Percentiles rank a stretch among this genome's conserved stretches.
Evolutionary conservation across 2,329 filamentous ascomycete species (phyloP).

Genomic region (Zymoseptoria brevis): DNA sequence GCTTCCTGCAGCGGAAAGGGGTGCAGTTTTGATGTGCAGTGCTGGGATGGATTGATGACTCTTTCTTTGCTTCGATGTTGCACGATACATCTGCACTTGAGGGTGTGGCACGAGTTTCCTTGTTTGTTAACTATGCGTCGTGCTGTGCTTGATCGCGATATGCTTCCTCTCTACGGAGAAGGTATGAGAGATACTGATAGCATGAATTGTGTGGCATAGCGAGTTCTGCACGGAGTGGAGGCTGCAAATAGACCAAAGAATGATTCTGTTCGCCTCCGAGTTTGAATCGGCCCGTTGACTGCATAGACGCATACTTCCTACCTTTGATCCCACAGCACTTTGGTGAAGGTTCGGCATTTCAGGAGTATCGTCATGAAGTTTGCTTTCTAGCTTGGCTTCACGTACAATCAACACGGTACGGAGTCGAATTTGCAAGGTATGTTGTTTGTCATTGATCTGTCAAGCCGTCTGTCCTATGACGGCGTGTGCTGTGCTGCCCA

Average conservation of each 20-base stretch:
- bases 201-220: neutral
- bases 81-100: neutral
- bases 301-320: neutral
- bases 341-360: neutral
- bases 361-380: neutral
- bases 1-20: constrained; percentile 23
- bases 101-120: neutral
- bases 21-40: constrained; percentile 12
- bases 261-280: neutral
- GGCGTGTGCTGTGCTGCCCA: neutral
- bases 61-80: neutral
- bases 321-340: neutral
- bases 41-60: neutral
- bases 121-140: neutral
- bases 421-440: neutral
- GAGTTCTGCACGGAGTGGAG: neutral
- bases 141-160: neutral
- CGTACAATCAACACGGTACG: neutral
- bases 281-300: neutral
- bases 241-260: neutral
- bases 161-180: neutral
- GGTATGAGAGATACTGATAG: neutral
- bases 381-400: neutral
- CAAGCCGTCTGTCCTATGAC: neutral
- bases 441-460: neutral